Base-by-base conservation (phyloP, 192 early-diverging fungal genomes). In the Entomortierella beljakovae region DNA sequence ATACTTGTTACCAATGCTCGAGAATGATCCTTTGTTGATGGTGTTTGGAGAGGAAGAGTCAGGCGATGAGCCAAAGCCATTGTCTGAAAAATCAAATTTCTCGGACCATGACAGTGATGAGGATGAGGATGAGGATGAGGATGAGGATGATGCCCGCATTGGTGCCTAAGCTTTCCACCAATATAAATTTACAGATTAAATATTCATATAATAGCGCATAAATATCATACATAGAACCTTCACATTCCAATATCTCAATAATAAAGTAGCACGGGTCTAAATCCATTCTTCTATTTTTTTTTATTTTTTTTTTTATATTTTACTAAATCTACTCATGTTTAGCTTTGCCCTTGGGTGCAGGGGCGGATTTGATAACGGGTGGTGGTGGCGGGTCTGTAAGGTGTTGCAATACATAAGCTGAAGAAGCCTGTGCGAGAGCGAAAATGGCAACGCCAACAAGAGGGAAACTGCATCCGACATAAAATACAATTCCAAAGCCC, bases 21-120 rank as follows among this genome's bases (percentile, higher is more conserved):
- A 95, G 34, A 90, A 89, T 67, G 96, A 98, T 70, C 96, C 95
- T 13, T 77, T 98, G 26, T 69, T 98, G 66, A 93, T 90, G 74
- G 90, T 88, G 57, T 83, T 90, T 62, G 88, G 88, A 60, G 91
- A 95, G 61, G 87, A 81, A 32, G 88, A 87, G 32, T 87, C 85
- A 33, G 88, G 88, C n/a, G 88, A 90, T 23, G 89, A 88, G 13
- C 79, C 85, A 4, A 88, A 85, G 8, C 42, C 61, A 29, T 57
- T 3, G 11, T 69, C 66, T 6, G 73, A 69, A 20, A 40, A 33
- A 20, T 68, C 66, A 11, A 55, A 46, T 7, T 22, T 59, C 59
- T 61, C 58, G 11, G 72, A 62, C 6, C 48, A 62, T 3, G 71
- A 61, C 51, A 61, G 64, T 34, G 73, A 77, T 29, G 72, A 65